Percentiles rank a stretch among this genome's conserved stretches.
These are phyloP conservation scores for Amoeboaphelidium protococcarum DNA, from an alignment of 371 early-diverging fungal species.

Conservation along the genomic window DNA sequence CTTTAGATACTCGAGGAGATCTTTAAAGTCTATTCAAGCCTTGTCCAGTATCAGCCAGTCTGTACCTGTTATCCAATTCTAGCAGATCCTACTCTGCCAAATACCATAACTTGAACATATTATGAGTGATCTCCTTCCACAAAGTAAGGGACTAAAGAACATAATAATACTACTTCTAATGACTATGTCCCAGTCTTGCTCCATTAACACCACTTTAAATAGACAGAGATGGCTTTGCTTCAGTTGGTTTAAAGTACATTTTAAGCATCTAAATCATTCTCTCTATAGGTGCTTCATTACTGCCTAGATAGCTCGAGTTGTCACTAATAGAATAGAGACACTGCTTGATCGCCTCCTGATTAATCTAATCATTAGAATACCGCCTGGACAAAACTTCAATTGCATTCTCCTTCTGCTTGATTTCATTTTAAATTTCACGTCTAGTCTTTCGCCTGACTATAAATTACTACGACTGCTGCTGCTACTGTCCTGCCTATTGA, in stretches of 20 bases:
- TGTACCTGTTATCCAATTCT: slow-evolving; percentile 35
- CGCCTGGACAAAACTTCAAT: slow-evolving; percentile 53
- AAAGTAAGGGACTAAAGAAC: slow-evolving; percentile 73
- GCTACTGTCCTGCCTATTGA: too few relatives aligned
- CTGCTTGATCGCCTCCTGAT: slow-evolving; percentile 44
- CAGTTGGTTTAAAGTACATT: slow-evolving; percentile 4
- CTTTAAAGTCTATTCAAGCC: slow-evolving; percentile 61
- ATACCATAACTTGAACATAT: slow-evolving; percentile 86
- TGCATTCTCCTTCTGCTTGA: slow-evolving; percentile 63
- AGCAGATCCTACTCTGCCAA: slow-evolving; percentile 70
- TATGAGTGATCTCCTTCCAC: slow-evolving; percentile 81
- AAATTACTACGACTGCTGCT: too few relatives aligned
- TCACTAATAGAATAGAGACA: slow-evolving; percentile 85
- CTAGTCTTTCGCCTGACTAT: slow-evolving; percentile 52
- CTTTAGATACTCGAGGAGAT: slow-evolving; percentile 51
- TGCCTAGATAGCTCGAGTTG: slow-evolving; percentile 60
- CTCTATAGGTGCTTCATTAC: slow-evolving; percentile 63
- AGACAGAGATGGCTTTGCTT: slow-evolving; percentile 34
- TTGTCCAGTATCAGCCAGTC: slow-evolving; percentile 81
- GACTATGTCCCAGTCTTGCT: slow-evolving; percentile 69
- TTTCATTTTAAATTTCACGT: slow-evolving; percentile 48
- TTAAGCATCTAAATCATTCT: slow-evolving; percentile 31
- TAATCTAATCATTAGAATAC: slow-evolving; percentile 27
- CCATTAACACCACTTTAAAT: slow-evolving; percentile 56
- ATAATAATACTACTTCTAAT: slow-evolving; percentile 70